Evolutionary conservation across 73 alveolate genomes (phyloP).

Genomic region (Chromera velia): DNA sequence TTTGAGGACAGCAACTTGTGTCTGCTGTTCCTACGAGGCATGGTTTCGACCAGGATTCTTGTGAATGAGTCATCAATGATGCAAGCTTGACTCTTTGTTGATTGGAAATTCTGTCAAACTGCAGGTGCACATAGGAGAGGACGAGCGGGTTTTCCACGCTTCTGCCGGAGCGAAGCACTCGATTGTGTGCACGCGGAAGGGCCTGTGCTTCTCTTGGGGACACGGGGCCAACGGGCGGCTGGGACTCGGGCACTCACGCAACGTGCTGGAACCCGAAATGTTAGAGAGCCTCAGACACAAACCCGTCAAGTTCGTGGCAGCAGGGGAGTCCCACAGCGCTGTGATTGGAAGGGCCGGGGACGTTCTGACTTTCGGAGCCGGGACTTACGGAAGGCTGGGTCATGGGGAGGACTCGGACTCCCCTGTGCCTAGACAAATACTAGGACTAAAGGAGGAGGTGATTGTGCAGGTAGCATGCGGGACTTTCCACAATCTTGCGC

Average conservation of each 20-base stretch:
- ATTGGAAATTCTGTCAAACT: too few species aligned
- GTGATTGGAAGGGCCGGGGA: neutral
- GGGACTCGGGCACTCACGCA: slow-evolving; percentile 10
- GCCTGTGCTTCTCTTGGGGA: slow-evolving; percentile 49
- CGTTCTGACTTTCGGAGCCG: neutral
- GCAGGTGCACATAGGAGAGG: neutral
- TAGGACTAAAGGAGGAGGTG: neutral
- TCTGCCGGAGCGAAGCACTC: slow-evolving; percentile 50
- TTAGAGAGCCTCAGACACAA: neutral
- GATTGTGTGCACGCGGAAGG: slow-evolving; percentile 14
- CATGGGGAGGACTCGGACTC: neutral
- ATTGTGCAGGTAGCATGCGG: neutral
- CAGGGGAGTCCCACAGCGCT: neutral
- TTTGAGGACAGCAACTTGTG: too few species aligned
- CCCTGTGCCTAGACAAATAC: neutral
- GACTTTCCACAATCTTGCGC: neutral
- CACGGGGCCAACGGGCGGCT: slow-evolving; percentile 39
- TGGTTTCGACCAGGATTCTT: too few species aligned
- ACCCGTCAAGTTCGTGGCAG: neutral
- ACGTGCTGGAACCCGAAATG: neutral
- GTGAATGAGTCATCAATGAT: too few species aligned
- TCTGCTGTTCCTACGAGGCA: too few species aligned
- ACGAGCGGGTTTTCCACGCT: slow-evolving; percentile 8
- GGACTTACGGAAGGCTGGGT: neutral
- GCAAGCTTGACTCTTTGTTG: too few species aligned